These are phyloP conservation scores for Pulicaria dysenterica DNA, from an alignment of 129 eudicot genomes.

Conservation along the genomic window DNA sequence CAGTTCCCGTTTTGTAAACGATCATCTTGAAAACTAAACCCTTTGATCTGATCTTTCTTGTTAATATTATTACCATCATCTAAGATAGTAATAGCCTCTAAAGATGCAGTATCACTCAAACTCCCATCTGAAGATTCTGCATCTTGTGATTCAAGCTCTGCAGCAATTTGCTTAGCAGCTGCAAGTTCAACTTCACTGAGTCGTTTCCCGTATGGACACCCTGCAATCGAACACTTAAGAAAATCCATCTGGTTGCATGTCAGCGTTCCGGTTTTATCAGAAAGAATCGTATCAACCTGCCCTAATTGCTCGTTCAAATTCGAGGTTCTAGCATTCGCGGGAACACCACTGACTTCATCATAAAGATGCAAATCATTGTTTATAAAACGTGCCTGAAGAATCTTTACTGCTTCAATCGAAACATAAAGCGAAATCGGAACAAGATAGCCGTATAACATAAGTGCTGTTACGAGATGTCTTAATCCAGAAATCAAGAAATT, in stretches of 20 bases:
- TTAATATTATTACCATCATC: conserved; percentile 11
- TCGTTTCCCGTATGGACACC: conserved; percentile 62
- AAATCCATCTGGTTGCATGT: conserved; percentile 88
- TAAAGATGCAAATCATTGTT: conserved; percentile 55
- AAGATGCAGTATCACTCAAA: conserved; percentile 2
- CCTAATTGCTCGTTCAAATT: conserved; percentile 85
- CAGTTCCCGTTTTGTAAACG: conserved; percentile 53
- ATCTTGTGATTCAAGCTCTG: conserved; percentile 43
- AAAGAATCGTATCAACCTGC: conserved; percentile 69
- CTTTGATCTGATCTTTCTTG: conserved; percentile 38
- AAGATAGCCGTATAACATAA: conserved; percentile 66
- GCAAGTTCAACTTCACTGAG: conserved; percentile 71
- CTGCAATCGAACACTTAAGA: conserved; percentile 74
- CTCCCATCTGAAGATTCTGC: conserved; percentile 20
- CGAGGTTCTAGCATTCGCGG: conserved; percentile 71
- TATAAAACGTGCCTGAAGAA: conserved; percentile 65
- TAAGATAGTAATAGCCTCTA: conserved; percentile 33
- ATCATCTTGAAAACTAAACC: conserved; percentile 66
- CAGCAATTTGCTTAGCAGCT: conserved; percentile 52
- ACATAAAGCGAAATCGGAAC: conserved; percentile 71
- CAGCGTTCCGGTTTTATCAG: conserved; percentile 86
- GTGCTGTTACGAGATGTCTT: conserved; percentile 58
- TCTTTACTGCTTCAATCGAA: conserved; percentile 76
- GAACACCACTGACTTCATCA: conserved; percentile 51
- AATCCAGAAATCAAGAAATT: conserved; percentile 26